phyloP scores from a whole-genome alignment of 305 asterid species.

The Fraxinus platypoda region DNA sequence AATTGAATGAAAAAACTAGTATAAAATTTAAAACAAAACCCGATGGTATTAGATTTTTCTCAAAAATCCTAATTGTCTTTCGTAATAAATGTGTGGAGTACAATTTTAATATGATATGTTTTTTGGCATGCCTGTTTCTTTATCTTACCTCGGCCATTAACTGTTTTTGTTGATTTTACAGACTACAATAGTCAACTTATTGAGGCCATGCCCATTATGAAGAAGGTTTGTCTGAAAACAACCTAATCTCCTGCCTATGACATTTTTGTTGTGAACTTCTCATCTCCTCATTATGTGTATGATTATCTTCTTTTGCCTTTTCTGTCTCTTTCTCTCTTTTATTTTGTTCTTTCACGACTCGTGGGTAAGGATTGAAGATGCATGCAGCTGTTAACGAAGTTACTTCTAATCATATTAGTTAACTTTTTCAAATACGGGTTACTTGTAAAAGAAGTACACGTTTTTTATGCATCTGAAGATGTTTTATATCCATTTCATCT shows the following conservation, averaged over 20 bases:
- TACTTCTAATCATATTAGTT: not conserved
- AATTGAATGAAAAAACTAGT: not conserved
- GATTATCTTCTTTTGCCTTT: not conserved
- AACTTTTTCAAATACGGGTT: not conserved
- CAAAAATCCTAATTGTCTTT: not conserved
- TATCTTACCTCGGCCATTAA: conserved; percentile 17
- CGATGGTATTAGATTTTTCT: not conserved
- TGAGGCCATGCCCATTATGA: conserved; percentile 63
- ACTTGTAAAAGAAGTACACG: not conserved
- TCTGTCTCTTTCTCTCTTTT: not conserved
- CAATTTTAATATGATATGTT: not conserved
- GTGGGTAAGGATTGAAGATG: not conserved
- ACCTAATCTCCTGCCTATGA: conserved; percentile 14
- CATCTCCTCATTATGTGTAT: not conserved
- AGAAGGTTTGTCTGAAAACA: conserved; percentile 40
- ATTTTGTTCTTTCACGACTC: not conserved
- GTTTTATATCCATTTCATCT: not conserved
- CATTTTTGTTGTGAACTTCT: not conserved
- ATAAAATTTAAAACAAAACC: not conserved
- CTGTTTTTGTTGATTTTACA: conserved; percentile 19
- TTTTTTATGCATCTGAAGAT: not conserved
- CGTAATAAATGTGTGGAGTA: not conserved
- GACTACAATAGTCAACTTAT: conserved; percentile 21
- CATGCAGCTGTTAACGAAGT: not conserved
- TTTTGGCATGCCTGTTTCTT: not conserved